Conservation (phyloP, 2,329 filamentous ascomycete species). For the Trichoderma atroviride region DNA sequence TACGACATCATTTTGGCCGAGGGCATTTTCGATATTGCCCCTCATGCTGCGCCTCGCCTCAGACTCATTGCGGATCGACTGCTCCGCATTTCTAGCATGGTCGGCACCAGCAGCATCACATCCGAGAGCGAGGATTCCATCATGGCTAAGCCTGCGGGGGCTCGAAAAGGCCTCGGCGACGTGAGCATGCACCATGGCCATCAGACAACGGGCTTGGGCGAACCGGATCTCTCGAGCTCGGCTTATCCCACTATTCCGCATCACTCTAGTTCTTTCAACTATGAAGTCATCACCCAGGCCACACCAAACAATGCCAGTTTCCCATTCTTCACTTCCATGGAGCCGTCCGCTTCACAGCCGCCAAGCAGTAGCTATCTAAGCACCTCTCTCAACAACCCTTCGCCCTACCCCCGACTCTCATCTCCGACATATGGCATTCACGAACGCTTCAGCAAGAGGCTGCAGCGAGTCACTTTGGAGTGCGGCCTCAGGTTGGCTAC, state of each 20-base stretch:
- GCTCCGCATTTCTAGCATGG: conserved; percentile 54
- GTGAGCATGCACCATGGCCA: conserved; percentile 6
- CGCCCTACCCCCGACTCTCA: conserved; percentile 43
- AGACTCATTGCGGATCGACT: conserved; percentile 61
- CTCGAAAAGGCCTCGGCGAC: conserved; percentile 15
- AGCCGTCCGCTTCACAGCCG: conserved; percentile 29
- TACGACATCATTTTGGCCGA: conserved; percentile 62
- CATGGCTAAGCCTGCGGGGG: conserved; percentile 20
- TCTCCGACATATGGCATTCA: conserved; percentile 58
- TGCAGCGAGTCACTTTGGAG: conserved; percentile 69
- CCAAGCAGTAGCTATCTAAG: conserved; percentile 20
- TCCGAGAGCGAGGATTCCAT: conserved; percentile 25
- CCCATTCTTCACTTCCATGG: conserved; percentile 42
- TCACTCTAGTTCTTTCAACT: conserved; percentile 33
- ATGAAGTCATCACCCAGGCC: conserved; percentile 55
- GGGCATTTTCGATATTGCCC: conserved; percentile 59
- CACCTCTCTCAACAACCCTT: conserved; percentile 30
- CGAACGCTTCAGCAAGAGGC: conserved; percentile 69
- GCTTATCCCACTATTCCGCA: conserved; percentile 12
- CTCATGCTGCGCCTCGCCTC: conserved; percentile 61
- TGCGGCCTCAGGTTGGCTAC: conserved; percentile 60
- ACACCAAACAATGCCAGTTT: conserved; percentile 59
- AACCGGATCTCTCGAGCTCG: conserved; percentile 5
- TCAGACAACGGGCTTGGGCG: conserved; percentile 1
- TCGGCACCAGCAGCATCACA: conserved; percentile 39